These are phyloP conservation scores for Cordyceps cicadae DNA, from an alignment of 2,329 filamentous ascomycete species.

Conservation along the genomic window DNA sequence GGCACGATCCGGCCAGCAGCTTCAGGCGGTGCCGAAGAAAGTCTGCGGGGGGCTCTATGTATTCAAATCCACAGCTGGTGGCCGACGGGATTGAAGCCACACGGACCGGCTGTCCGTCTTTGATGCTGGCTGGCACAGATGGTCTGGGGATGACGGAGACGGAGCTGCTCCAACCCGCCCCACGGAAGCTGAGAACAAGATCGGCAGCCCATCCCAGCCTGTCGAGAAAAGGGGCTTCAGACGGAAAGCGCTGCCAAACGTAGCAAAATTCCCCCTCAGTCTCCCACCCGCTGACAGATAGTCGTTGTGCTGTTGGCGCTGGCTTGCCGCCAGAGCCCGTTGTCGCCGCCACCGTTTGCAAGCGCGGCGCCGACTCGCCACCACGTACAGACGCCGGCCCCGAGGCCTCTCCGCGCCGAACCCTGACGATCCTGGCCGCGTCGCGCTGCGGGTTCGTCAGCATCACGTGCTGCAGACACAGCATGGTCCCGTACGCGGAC, in stretches of 20 bases:
- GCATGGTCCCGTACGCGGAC: constrained; percentile 42
- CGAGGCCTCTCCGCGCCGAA: not conserved
- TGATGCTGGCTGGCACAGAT: constrained; percentile 25
- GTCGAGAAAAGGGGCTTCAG: constrained; percentile 36
- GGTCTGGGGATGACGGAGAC: constrained; percentile 43
- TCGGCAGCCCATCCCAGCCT: constrained; percentile 50
- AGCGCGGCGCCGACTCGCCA: too few relatives aligned
- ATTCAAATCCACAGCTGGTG: constrained; percentile 38
- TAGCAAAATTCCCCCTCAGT: constrained; percentile 34
- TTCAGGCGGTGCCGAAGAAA: constrained; percentile 39
- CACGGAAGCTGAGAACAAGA: constrained; percentile 45
- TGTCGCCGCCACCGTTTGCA: too few relatives aligned
- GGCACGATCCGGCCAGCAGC: constrained; percentile 47
- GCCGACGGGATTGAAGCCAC: constrained; percentile 33
- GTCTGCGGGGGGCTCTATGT: constrained; percentile 31
- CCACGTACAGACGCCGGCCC: not conserved
- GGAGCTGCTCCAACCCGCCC: constrained; percentile 51
- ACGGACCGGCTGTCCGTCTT: constrained; percentile 29
- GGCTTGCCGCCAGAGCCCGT: not conserved
- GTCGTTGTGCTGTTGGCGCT: not conserved
- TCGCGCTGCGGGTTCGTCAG: constrained; percentile 50
- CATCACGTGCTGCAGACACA: constrained; percentile 40
- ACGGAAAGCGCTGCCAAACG: constrained; percentile 53
- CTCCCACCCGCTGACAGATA: not conserved
- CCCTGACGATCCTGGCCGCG: constrained; percentile 39